Base-by-base conservation (phyloP, 148 eudicot species). In the Rhododendron ovatum region DNA sequence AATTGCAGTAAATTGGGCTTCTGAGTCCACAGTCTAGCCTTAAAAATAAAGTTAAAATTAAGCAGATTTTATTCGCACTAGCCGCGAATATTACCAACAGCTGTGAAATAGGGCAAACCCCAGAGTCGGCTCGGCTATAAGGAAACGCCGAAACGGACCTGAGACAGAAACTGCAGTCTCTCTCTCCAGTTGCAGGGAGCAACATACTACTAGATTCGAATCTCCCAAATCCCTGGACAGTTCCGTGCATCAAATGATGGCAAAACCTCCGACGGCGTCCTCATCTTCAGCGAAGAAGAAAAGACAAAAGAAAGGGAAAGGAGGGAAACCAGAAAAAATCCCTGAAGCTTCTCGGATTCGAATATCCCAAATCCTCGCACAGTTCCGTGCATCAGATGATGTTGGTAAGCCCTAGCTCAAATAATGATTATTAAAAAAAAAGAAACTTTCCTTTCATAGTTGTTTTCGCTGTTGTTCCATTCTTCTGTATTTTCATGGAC, bases 281-380 rank as follows among this genome's bases (percentile, higher is more conserved):
- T 33, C 83, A 0, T 82, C 84, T 24, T 82, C 84, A 50, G 74
- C 4, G 82, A 84, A 55, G 50, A 55, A 51, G 24, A 84, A 55
- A 55, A 17, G 37, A 39, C 45, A 39, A 26, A 50, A 37, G 37
- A 55, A 39, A 26, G 81, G 37, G 5, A 1, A 22, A n/a, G 3
- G 17, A 33, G 3, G 2, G 2, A 80, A 15, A 15, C 69, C 11
- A 51, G 33, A 24, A 10, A 28, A 37, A 55, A 84, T 75, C 73
- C 53, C 82, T 39, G 86, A 85, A 85, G 74, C 82, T 69, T 77
- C 55, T 76, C 15, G n/a, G 39, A 85, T 84, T 74, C 86, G 74
- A 41, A 77, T 85, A 13, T 24, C 73, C 39, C n/a, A 77, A 39
- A n/a, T 41, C 51, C 55, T 85, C 39, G 7, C 26, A 15, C n/a